Percentiles rank a stretch among this genome's conserved stretches.
Evolutionary conservation across 306 rosid genomes (phyloP).

Genomic region (Biancaea sappan): DNA sequence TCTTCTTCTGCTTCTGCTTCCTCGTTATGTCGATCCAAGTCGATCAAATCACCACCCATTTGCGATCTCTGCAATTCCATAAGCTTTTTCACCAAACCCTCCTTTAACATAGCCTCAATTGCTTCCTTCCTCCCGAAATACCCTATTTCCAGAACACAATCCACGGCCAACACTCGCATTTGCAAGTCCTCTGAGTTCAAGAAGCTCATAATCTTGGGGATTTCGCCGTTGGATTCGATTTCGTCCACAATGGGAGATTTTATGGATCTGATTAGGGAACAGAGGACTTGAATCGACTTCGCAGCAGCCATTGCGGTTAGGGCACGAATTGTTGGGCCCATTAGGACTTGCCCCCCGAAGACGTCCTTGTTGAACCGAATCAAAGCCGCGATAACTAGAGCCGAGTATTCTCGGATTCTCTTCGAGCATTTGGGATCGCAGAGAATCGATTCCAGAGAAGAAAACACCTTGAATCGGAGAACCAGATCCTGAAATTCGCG

Average conservation of each 20-base stretch:
- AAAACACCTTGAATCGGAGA: constrained; percentile 61
- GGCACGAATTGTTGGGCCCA: constrained; percentile 60
- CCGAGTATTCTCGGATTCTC: constrained; percentile 58
- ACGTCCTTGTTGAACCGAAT: constrained; percentile 87
- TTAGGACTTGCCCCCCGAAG: constrained; percentile 75
- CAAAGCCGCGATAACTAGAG: constrained; percentile 47
- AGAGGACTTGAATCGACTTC: constrained; percentile 54
- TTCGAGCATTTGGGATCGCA: constrained; percentile 44
- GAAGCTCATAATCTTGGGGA: constrained; percentile 53
- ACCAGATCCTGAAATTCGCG: constrained; percentile 71
- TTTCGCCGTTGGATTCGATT: constrained; percentile 66
- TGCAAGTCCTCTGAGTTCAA: constrained; percentile 40
- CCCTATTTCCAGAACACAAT: constrained; percentile 76
- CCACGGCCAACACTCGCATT: constrained; percentile 53
- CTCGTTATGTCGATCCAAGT: constrained; percentile 28
- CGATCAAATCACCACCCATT: constrained; percentile 60
- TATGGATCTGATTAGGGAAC: constrained; percentile 54
- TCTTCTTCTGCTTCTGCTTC: constrained; percentile 29
- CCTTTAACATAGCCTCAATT: constrained; percentile 74
- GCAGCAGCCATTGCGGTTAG: constrained; percentile 53
- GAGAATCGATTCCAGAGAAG: constrained; percentile 49
- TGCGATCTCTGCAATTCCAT: constrained; percentile 77
- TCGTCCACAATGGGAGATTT: constrained; percentile 90
- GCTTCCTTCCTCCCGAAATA: constrained; percentile 91
- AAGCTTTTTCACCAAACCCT: constrained; percentile 66